A percentile compares a stretch with the other conserved stretches of the same genome.
Conservation (phyloP, 2,329 filamentous ascomycete species). For the Laburnicola sp. region DNA sequence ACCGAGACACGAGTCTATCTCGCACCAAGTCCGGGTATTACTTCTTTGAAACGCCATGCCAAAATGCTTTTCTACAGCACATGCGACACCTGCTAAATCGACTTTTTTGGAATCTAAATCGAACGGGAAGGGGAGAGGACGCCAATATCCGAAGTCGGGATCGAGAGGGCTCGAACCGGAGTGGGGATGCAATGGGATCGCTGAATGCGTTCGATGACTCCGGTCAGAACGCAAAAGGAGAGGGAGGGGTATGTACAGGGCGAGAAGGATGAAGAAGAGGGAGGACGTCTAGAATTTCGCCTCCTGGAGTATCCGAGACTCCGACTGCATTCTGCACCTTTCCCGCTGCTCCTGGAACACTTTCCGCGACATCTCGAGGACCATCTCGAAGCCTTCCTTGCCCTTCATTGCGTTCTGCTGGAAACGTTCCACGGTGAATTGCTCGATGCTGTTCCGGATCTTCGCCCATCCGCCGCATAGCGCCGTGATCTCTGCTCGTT, state of each 20-base stretch:
- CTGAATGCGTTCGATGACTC: too few species aligned
- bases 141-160: too few species aligned
- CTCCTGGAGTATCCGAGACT: conserved; percentile 36
- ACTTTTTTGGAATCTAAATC: too few species aligned
- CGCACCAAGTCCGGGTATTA: too few species aligned
- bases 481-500: conserved; percentile 90
- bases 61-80: too few species aligned
- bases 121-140: too few species aligned
- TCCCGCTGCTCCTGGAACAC: conserved; percentile 90
- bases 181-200: too few species aligned
- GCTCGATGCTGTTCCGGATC: conserved; percentile 94
- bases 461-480: conserved; percentile 96
- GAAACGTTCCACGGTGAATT: conserved; percentile 85
- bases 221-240: too few species aligned
- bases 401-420: conserved; percentile 89
- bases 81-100: too few species aligned
- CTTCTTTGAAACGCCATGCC: too few species aligned
- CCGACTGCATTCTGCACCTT: conserved; percentile 53
- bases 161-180: too few species aligned
- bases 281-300: conserved; percentile 31
- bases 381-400: conserved; percentile 91
- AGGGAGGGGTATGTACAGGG: neutral
- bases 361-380: conserved; percentile 87
- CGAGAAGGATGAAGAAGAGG: neutral
- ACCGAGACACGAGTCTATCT: too few species aligned